Percentiles rank a stretch among this genome's conserved stretches.
phyloP scores from a whole-genome alignment of 805 yeast genomes.

The Limtongozyma cylindracea region DNA sequence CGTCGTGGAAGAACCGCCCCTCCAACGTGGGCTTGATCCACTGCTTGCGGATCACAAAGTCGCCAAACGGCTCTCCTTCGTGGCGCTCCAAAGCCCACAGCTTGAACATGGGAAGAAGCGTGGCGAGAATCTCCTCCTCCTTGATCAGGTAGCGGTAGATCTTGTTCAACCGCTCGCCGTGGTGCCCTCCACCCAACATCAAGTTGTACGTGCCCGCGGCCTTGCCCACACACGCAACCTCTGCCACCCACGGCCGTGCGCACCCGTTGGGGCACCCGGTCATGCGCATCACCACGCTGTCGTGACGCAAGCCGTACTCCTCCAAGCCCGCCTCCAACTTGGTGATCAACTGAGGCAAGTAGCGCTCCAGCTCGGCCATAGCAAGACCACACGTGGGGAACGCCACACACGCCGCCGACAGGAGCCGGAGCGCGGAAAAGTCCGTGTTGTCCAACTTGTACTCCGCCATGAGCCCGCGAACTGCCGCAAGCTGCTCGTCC shows the following conservation, averaged over 20 bases:
- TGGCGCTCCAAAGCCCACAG: constrained; percentile 82
- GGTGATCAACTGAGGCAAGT: constrained; percentile 56
- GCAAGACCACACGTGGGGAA: constrained; percentile 98
- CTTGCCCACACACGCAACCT: constrained; percentile 85
- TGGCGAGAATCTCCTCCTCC: constrained; percentile 66
- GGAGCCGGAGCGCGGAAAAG: constrained; percentile 63
- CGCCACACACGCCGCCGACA: constrained; percentile 94
- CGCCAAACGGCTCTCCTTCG: constrained; percentile 91
- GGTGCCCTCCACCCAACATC: constrained; percentile 89
- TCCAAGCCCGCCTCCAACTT: constrained; percentile 74
- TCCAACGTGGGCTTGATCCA: constrained; percentile 70
- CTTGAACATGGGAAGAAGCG: constrained; percentile 68
- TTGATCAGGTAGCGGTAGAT: constrained; percentile 68
- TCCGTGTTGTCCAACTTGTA: constrained; percentile 68
- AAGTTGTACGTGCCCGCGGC: constrained; percentile 84
- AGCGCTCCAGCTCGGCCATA: constrained; percentile 95
- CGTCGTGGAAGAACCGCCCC: constrained; percentile 90
- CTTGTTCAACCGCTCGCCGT: constrained; percentile 82
- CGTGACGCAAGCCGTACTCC: constrained; percentile 83
- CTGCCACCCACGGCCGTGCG: constrained; percentile 97
- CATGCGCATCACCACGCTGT: constrained; percentile 91
- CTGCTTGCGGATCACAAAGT: constrained; percentile 71
- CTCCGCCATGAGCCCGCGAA: constrained; percentile 40
- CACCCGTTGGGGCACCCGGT: constrained; percentile 98
- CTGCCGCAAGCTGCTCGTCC: constrained; percentile 34